Base-by-base conservation (phyloP, 371 early-diverging fungal species). In the Amoeboaphelidium protococcarum region DNA sequence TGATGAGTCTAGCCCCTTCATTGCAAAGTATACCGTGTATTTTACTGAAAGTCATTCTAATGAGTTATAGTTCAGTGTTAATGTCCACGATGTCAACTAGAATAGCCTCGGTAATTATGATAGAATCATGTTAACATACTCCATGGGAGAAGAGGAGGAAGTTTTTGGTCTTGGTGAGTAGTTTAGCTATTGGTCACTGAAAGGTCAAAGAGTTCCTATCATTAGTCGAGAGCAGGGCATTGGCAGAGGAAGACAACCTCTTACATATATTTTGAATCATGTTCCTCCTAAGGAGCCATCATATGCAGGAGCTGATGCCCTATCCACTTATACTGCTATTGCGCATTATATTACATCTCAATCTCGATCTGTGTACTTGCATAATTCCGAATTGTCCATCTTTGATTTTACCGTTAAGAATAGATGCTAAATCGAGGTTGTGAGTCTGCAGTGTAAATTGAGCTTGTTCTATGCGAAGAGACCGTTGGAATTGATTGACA, bases 321-420 rank as follows among this genome's bases (percentile, higher is more conserved):
- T 59, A 45, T 57, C 65, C 2, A 61, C 66, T 0, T 62, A 62
- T 46, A 56, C 61, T 19, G 56, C 65, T 12, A 57, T 68, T n/a
- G 68, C 71, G 2, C 63, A 66, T 22, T 69, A 59, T 48, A 54
- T 70, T 37, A 63, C 65, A 0, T 60, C 60, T 19, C 63, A 63
- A 45, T 52, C 57, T 37, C 57, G 61, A 2, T 61, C 60, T 19
- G 45, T 70, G 12, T 65, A 63, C 42, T 54, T 70, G 42, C 63
- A 66, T 40, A 64, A 65, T n/a, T 52, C 57, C 41, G 63, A 68
- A 44, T 70, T 64, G 47, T 53, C 54, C 42, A 59, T 61, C 22
- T 70, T 70, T 54, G 67, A 70, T 42, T 47, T 70, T n/a, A 53
- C 53, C 2, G 40, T 52, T 23, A 55, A 50, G 2, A 65, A 67